Percentiles rank a stretch among this genome's conserved stretches.
Evolutionary conservation across 768 basidiomycete genomes (phyloP).

Genomic region (Cystobasidium ongulense): DNA sequence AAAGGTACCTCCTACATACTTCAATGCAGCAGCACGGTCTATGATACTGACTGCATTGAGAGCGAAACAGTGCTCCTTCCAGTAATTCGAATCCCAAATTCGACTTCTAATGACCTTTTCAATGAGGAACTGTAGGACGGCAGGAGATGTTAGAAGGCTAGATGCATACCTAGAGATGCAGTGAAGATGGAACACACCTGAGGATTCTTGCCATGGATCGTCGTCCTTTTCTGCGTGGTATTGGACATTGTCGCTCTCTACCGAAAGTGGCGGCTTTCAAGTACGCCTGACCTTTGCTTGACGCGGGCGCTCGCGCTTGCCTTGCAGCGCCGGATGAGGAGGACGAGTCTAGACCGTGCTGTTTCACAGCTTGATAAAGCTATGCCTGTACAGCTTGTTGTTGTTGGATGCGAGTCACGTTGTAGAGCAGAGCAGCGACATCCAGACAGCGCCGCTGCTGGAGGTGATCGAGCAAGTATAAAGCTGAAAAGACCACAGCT

Average conservation of each 20-base stretch:
- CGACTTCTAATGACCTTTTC: conserved; percentile 93
- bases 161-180: not conserved
- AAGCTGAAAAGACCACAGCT: too few relatives aligned
- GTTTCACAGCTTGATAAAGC: not conserved
- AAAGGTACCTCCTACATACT: conserved; percentile 83
- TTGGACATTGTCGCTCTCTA: not conserved
- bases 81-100: conserved; percentile 87
- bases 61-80: conserved; percentile 99
- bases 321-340: too few relatives aligned
- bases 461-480: too few relatives aligned
- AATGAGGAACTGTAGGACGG: conserved; percentile 51
- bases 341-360: too few relatives aligned
- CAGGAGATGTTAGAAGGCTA: not conserved
- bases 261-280: not conserved
- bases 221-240: conserved; percentile 18
- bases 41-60: conserved; percentile 89
- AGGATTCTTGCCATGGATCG: conserved; percentile 31
- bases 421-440: too few relatives aligned
- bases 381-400: not conserved
- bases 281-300: not conserved
- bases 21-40: conserved; percentile 78
- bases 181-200: not conserved
- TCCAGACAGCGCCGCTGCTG: too few relatives aligned
- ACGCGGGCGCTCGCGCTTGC: too few relatives aligned
- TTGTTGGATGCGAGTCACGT: not conserved